Evolutionary conservation across 352 stramenopile species (phyloP).

Genomic region (Globisporangium abappressorium): DNA sequence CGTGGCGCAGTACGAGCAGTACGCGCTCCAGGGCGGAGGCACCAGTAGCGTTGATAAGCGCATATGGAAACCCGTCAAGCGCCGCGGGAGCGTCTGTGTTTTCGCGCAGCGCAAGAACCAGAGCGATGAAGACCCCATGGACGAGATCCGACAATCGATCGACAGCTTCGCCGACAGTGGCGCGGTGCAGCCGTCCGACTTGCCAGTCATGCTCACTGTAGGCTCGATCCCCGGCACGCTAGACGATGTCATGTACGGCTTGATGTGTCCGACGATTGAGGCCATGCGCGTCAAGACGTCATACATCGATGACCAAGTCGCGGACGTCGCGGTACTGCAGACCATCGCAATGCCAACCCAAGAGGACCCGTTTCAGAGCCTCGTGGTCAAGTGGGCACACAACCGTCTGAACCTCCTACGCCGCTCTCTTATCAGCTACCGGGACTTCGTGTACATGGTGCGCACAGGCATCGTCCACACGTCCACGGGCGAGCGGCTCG

Average conservation of each 20-base stretch:
- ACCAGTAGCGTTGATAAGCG: background rate
- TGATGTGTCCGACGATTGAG: constrained; percentile 4
- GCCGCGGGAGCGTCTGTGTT: background rate
- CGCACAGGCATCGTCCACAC: constrained; percentile 10
- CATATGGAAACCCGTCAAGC: constrained; percentile 5
- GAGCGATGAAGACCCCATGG: background rate
- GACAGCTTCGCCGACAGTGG: constrained; percentile 4
- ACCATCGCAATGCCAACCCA: background rate
- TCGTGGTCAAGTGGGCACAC: constrained; percentile 5
- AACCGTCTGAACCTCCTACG: background rate
- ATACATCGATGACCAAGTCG: constrained; percentile 11
- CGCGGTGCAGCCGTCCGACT: background rate
- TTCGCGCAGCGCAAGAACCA: constrained; percentile 6
- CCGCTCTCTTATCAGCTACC: background rate
- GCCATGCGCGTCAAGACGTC: constrained; percentile 6
- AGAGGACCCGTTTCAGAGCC: constrained; percentile 7
- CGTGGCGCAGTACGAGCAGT: constrained; percentile 7
- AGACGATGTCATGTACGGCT: constrained; percentile 20
- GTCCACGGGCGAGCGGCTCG: constrained; percentile 8
- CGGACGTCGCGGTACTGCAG: background rate
- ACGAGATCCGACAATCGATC: background rate
- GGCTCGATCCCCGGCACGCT: constrained; percentile 10
- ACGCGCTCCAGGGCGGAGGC: background rate
- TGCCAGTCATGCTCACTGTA: constrained; percentile 10
- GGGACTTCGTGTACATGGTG: constrained; percentile 20